These are phyloP conservation scores for Podaxis rugospora DNA, from an alignment of 768 basidiomycete species.

Conservation along the genomic window DNA sequence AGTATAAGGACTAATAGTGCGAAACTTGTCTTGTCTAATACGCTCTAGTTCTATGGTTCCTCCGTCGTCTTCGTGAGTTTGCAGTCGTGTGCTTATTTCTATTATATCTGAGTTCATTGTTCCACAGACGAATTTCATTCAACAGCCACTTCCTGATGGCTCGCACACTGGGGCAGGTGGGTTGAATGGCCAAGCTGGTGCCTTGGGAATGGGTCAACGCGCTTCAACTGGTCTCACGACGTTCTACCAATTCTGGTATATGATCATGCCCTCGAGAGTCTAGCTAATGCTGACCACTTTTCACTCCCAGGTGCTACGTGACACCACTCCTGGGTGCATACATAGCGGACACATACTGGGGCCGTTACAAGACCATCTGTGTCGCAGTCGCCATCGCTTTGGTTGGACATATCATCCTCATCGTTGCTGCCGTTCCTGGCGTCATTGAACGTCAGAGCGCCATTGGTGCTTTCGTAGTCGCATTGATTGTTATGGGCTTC, in stretches of 20 bases:
- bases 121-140: conserved; percentile 67
- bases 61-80: conserved; percentile 44
- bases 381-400: conserved; percentile 51
- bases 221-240: conserved; percentile 69
- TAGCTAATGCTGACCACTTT: conserved; percentile 6
- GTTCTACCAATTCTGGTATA: conserved; percentile 68
- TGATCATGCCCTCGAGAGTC: background rate
- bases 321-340: conserved; percentile 62
- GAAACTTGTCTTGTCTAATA: background rate
- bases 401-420: conserved; percentile 61
- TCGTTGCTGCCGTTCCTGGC: conserved; percentile 61
- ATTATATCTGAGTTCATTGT: background rate
- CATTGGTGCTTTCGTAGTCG: conserved; percentile 48
- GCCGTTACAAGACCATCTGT: conserved; percentile 66
- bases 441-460: conserved; percentile 53
- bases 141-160: conserved; percentile 59
- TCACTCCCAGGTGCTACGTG: conserved; percentile 43
- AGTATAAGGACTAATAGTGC: conserved; percentile 12
- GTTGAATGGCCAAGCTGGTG: conserved; percentile 54
- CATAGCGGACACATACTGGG: conserved; percentile 62
- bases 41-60: conserved; percentile 37
- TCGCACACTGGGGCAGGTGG: conserved; percentile 65
- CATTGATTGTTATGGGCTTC: conserved; percentile 57
- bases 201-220: conserved; percentile 62
- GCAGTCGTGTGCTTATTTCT: background rate